Evolutionary conservation across 805 yeast genomes (phyloP).

Genomic region (Pichia phayaonensis): DNA sequence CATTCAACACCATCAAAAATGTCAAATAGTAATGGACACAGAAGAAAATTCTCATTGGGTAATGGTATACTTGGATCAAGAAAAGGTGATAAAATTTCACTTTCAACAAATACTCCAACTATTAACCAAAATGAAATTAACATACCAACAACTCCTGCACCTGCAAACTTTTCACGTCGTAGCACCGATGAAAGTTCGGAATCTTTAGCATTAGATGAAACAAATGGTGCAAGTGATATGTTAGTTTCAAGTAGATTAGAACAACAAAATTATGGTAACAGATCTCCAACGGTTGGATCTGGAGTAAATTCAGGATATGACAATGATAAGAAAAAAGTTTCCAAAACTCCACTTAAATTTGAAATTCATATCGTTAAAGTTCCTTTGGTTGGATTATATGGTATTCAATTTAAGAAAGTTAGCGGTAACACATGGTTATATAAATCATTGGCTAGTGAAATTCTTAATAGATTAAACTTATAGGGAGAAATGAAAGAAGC

Average conservation of each 20-base stretch:
- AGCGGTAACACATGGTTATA: constrained; percentile 94
- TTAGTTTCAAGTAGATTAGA: constrained; percentile 51
- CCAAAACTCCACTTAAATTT: constrained; percentile 66
- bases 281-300: constrained; percentile 1
- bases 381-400: constrained; percentile 82
- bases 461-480: constrained; percentile 63
- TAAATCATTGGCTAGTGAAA: constrained; percentile 82
- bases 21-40: constrained; percentile 31
- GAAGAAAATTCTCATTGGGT: constrained; percentile 60
- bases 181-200: constrained; percentile 48
- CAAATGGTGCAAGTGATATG: constrained; percentile 49
- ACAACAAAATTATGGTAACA: constrained; percentile 29
- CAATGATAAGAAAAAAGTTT: constrained; percentile 3
- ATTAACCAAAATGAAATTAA: constrained; percentile 31
- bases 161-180: constrained; percentile 28
- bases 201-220: constrained; percentile 49
- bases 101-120: constrained; percentile 30
- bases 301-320: neutral
- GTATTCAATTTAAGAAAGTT: constrained; percentile 90
- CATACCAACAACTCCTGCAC: constrained; percentile 33
- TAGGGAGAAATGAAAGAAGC: constrained; percentile 17
- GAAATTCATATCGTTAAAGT: constrained; percentile 91
- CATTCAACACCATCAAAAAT: constrained; percentile 24
- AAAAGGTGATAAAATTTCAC: constrained; percentile 30
- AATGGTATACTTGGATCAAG: constrained; percentile 44